Conservation (phyloP, 306 rosid species). For the Abrus precatorius region DNA sequence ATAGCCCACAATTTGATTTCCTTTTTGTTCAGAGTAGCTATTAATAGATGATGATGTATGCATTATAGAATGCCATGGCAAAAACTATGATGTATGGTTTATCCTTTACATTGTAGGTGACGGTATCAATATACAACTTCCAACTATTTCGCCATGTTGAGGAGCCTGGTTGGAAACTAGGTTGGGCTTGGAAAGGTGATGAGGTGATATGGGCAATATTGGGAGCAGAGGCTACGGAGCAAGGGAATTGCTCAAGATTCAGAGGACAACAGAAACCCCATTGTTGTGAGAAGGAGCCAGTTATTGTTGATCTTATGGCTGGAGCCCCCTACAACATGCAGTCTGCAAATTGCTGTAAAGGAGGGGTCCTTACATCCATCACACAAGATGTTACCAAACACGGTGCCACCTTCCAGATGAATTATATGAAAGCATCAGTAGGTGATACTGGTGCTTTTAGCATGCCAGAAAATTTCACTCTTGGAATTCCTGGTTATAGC, state of each 20-base stretch:
- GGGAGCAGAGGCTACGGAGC: slow-evolving; percentile 81
- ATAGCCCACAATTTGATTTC: too few species aligned
- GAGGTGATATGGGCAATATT: slow-evolving; percentile 82
- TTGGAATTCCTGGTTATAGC: slow-evolving; percentile 75
- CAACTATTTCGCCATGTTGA: slow-evolving; percentile 78
- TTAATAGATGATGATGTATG: too few species aligned
- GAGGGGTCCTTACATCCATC: slow-evolving; percentile 69
- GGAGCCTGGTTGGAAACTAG: slow-evolving; percentile 74
- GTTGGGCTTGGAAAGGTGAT: slow-evolving; percentile 73
- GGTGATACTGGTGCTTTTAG: not conserved
- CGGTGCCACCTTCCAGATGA: slow-evolving; percentile 67
- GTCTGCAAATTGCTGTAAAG: slow-evolving; percentile 71
- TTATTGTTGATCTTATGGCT: slow-evolving; percentile 70
- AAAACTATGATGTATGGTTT: not conserved
- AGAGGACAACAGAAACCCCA: slow-evolving; percentile 65
- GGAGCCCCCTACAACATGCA: slow-evolving; percentile 70
- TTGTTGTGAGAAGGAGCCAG: slow-evolving; percentile 69
- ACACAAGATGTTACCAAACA: slow-evolving; percentile 60
- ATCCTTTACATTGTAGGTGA: slow-evolving; percentile 55
- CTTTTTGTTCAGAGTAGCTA: too few species aligned
- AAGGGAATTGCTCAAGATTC: slow-evolving; percentile 75
- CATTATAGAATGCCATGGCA: not conserved
- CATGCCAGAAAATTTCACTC: slow-evolving; percentile 65
- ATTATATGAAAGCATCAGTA: slow-evolving; percentile 21
- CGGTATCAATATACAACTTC: slow-evolving; percentile 64